A percentile compares a stretch with the other conserved stretches of the same genome.
These are phyloP conservation scores for Arabidopsis arenosa DNA, from an alignment of 345 rosid species.

Conservation along the genomic window DNA sequence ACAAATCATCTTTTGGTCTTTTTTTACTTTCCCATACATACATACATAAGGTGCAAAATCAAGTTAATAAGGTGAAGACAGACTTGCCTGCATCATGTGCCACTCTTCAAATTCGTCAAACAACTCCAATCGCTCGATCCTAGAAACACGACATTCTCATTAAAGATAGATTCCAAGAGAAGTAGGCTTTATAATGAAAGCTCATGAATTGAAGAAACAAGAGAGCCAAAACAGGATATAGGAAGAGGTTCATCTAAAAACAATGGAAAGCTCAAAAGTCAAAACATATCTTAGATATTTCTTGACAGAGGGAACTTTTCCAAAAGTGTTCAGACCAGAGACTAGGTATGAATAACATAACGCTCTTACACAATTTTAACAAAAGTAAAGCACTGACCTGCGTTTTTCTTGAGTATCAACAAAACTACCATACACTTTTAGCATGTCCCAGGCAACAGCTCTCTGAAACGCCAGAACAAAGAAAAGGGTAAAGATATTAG, in stretches of 20 bases:
- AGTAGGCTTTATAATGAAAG: slow-evolving; percentile 35
- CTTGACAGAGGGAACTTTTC: slow-evolving; percentile 30
- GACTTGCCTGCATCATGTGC: slow-evolving; percentile 99
- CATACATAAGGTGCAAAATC: neutral
- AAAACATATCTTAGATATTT: slow-evolving; percentile 27
- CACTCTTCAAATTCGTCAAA: slow-evolving; percentile 98
- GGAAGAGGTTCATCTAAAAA: slow-evolving; percentile 7
- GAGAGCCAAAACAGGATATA: slow-evolving; percentile 21
- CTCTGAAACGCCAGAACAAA: slow-evolving; percentile 51
- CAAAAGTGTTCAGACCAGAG: slow-evolving; percentile 28
- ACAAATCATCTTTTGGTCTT: slow-evolving; percentile 13
- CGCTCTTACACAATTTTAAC: neutral
- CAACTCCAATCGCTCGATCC: slow-evolving; percentile 91
- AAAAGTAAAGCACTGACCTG: slow-evolving; percentile 59
- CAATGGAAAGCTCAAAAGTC: neutral
- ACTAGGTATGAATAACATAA: slow-evolving; percentile 8
- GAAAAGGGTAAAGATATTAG: neutral
- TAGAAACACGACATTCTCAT: slow-evolving; percentile 45
- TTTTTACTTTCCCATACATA: slow-evolving; percentile 8
- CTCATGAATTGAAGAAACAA: slow-evolving; percentile 13
- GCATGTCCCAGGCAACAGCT: slow-evolving; percentile 97
- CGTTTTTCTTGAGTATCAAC: slow-evolving; percentile 76
- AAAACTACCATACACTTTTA: slow-evolving; percentile 83
- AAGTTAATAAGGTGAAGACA: slow-evolving; percentile 25
- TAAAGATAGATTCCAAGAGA: slow-evolving; percentile 33